Conservation (phyloP, 441 rosid species). For the Arabidopsis hybrid region DNA sequence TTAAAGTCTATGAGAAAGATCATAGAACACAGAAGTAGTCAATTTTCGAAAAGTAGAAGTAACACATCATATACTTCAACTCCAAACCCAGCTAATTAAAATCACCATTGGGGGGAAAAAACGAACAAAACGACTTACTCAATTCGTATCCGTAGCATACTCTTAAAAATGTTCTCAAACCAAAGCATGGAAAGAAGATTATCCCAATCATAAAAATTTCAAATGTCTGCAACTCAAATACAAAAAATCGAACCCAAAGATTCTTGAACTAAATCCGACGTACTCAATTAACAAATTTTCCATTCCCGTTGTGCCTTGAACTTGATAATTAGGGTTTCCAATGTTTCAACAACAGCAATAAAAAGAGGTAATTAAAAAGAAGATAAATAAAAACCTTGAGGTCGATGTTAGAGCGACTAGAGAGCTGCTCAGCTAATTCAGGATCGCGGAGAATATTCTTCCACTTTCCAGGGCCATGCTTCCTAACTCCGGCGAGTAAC, state of each 20-base stretch:
- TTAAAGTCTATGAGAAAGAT: no score
- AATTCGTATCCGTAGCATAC: background rate
- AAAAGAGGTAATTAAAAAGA: background rate
- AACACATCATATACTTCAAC: no score
- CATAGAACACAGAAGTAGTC: no score
- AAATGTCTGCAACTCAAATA: background rate
- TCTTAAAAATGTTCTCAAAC: background rate
- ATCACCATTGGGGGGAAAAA: background rate
- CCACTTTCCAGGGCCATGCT: constrained; percentile 95
- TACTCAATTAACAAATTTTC: background rate
- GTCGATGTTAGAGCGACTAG: constrained; percentile 83
- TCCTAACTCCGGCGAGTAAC: constrained; percentile 69
- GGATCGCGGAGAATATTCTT: constrained; percentile 83
- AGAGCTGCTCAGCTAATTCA: constrained; percentile 67
- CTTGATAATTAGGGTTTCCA: constrained; percentile 23
- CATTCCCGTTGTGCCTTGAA: background rate
- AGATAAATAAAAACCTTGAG: constrained; percentile 64
- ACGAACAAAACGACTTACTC: background rate
- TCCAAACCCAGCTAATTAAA: no score
- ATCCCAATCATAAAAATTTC: background rate
- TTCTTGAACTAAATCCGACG: background rate
- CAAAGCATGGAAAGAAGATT: constrained; percentile 5
- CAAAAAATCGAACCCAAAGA: constrained; percentile 13
- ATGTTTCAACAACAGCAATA: background rate
- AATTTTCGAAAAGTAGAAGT: no score